Conservation (phyloP, 164 flowering plant species). For the Vitis rupestris region DNA sequence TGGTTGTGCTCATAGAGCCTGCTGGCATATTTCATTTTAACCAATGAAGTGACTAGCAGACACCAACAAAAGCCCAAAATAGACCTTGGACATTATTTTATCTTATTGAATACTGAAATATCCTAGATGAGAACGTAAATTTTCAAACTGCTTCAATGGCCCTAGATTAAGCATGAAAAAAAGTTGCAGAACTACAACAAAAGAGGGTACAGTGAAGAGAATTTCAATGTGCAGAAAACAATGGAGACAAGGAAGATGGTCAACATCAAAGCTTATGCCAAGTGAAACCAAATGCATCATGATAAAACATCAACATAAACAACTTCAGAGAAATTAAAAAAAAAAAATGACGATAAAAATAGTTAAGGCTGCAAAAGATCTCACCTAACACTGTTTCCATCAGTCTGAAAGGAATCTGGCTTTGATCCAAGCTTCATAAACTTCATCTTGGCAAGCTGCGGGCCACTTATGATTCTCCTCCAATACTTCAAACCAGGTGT, state of each 20-base stretch:
- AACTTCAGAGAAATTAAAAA: neutral
- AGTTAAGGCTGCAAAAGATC: conserved; percentile 12
- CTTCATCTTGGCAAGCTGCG: conserved; percentile 63
- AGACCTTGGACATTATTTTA: neutral
- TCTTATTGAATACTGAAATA: neutral
- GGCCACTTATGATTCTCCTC: conserved; percentile 17
- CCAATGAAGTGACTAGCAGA: neutral
- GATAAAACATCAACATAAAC: neutral
- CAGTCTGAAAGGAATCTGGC: conserved; percentile 83
- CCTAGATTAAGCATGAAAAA: neutral
- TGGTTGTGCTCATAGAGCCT: neutral
- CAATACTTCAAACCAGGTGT: conserved; percentile 13
- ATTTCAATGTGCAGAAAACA: neutral
- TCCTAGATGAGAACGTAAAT: neutral
- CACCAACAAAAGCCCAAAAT: neutral
- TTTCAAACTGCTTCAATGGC: neutral
- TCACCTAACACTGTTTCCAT: conserved; percentile 76
- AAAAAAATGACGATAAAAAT: neutral
- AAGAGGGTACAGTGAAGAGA: neutral
- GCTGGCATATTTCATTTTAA: neutral
- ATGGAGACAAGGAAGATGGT: neutral
- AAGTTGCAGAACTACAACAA: neutral
- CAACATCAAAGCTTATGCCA: neutral
- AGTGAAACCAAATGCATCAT: neutral
- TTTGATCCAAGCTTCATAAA: conserved; percentile 99